A percentile compares a stretch with the other conserved stretches of the same genome.
Evolutionary conservation across 192 early-diverging fungal genomes (phyloP).

Genomic region (Entomortierella parvispora): DNA sequence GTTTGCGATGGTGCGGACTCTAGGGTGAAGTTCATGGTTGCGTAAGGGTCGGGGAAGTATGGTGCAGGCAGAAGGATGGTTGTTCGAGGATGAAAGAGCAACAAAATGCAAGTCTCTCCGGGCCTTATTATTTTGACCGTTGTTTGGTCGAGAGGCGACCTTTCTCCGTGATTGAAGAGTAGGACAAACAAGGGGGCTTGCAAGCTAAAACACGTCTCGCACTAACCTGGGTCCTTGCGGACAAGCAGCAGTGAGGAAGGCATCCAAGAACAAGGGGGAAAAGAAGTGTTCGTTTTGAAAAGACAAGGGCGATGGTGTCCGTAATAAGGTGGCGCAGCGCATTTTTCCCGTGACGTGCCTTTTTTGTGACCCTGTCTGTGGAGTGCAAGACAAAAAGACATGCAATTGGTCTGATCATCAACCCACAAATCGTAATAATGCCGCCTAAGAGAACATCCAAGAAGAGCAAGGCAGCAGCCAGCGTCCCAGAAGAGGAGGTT

Average conservation of each 20-base stretch:
- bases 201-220: not conserved
- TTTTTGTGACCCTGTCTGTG: too few relatives aligned
- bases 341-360: slow-evolving; percentile 8
- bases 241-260: slow-evolving; percentile 7
- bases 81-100: not conserved
- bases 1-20: not conserved
- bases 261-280: not conserved
- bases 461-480: slow-evolving; percentile 28
- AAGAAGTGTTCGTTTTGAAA: not conserved
- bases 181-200: too few relatives aligned
- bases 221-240: not conserved
- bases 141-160: too few relatives aligned
- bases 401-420: too few relatives aligned
- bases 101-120: not conserved
- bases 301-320: not conserved
- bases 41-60: not conserved
- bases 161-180: too few relatives aligned
- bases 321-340: not conserved
- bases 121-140: too few relatives aligned
- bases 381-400: too few relatives aligned
- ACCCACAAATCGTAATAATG: slow-evolving; percentile 10
- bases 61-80: not conserved
- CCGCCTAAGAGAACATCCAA: slow-evolving; percentile 35
- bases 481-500: not conserved
- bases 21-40: not conserved